These are phyloP conservation scores for Elongisporangium anandrum DNA, from an alignment of 352 stramenopile species.

Conservation along the genomic window DNA sequence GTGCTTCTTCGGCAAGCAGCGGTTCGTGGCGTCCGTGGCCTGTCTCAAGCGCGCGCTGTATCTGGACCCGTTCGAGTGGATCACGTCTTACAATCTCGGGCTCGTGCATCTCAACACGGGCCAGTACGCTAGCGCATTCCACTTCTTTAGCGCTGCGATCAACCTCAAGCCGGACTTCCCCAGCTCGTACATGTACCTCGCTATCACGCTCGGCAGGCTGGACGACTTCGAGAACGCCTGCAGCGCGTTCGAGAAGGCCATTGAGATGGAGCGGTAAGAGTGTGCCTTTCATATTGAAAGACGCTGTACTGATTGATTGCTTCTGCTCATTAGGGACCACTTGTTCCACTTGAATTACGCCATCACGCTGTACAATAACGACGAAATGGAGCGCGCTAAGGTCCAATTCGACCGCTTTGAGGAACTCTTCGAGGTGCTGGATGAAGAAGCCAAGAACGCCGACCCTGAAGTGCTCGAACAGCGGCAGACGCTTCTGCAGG, in stretches of 20 bases:
- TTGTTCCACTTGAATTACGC: constrained; percentile 88
- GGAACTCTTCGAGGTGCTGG: constrained; percentile 66
- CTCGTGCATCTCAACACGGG: constrained; percentile 91
- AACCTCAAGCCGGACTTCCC: constrained; percentile 88
- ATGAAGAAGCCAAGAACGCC: constrained; percentile 60
- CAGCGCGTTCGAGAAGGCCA: constrained; percentile 90
- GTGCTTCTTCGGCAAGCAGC: constrained; percentile 94
- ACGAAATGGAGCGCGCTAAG: constrained; percentile 82
- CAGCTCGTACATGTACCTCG: constrained; percentile 92
- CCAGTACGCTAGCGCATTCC: constrained; percentile 92
- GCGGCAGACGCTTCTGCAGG: constrained; percentile 61
- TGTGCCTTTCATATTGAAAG: neutral
- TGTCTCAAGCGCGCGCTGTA: constrained; percentile 92
- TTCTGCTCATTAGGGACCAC: constrained; percentile 48
- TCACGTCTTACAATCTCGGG: constrained; percentile 92
- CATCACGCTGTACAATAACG: constrained; percentile 88
- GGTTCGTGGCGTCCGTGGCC: constrained; percentile 79
- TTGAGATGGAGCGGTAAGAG: constrained; percentile 79
- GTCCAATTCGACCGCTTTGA: constrained; percentile 85
- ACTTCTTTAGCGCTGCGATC: constrained; percentile 90
- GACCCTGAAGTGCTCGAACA: constrained; percentile 74
- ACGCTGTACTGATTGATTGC: neutral
- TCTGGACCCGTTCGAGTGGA: constrained; percentile 94
- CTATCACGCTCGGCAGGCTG: constrained; percentile 83
- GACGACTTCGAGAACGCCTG: constrained; percentile 93